Percentiles rank a stretch among this genome's conserved stretches.
phyloP scores from a whole-genome alignment of 495 filamentous ascomycete species.

The Aspergillus mulundensis region DNA sequence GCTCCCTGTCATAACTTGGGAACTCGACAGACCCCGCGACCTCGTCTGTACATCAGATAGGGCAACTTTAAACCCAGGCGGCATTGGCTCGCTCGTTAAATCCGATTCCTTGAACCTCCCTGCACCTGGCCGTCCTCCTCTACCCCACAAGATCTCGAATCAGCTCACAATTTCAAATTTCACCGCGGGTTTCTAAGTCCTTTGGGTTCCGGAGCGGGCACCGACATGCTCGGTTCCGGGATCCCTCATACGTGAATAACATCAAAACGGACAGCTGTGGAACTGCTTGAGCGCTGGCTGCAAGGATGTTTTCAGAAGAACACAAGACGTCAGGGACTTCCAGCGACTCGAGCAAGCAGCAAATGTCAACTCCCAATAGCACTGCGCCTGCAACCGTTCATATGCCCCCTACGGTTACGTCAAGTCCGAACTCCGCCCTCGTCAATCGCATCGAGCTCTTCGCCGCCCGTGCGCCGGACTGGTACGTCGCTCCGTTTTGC shows the following conservation, averaged over 20 bases:
- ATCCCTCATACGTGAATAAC: conserved; percentile 35
- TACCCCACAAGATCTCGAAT: conserved; percentile 4
- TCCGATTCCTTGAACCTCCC: conserved; percentile 13
- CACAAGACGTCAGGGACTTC: conserved; percentile 30
- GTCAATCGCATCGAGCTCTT: conserved; percentile 54
- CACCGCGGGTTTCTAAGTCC: conserved; percentile 20
- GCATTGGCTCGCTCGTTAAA: conserved; percentile 26
- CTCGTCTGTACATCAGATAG: conserved; percentile 38
- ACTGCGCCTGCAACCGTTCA: conserved; percentile 20
- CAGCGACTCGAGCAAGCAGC: conserved; percentile 29
- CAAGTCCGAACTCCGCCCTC: conserved; percentile 30
- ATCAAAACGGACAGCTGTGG: conserved; percentile 33
- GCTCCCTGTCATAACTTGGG: conserved; percentile 12
- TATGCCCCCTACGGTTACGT: conserved; percentile 16
- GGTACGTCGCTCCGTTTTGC: conserved; percentile 61
- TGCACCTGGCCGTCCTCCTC: neutral
- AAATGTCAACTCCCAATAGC: conserved; percentile 20
- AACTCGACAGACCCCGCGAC: conserved; percentile 22
- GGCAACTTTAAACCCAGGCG: conserved; percentile 28
- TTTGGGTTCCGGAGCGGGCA: conserved; percentile 46
- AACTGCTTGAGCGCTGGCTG: conserved; percentile 37
- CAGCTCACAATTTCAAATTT: neutral
- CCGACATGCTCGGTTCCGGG: conserved; percentile 48
- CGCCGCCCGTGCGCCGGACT: conserved; percentile 47
- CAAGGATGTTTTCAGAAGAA: conserved; percentile 38